Base-by-base conservation (phyloP, 129 eudicot species). In the Pseudognaphalium luteoalbum region DNA sequence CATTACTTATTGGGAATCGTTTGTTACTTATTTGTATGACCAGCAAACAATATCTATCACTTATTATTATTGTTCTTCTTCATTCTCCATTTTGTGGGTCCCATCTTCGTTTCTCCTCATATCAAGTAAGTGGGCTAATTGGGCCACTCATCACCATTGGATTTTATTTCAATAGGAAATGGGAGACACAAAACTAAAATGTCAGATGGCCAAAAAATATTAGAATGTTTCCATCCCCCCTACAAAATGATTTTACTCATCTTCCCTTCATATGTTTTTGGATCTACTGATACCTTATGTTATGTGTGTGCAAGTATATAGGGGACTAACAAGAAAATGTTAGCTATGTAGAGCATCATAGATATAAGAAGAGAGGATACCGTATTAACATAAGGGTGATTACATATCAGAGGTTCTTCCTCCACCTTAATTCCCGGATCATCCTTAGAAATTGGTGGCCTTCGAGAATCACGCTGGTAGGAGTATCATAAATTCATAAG, bases 381-480 rank as follows among this genome's bases (percentile, higher is more conserved):
- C 97, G 88, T 91, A 71, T 95, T 90, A 67, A 91, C 97, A 50
- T 89, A 95, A 66, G 99, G 99, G 73, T 95, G 99, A 80, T 95
- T 85, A 61, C 97, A 95, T 68, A 86, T 37, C 58, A 95, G 78
- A 50, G 99, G 88, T 75, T 95, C 92, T 84, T 95, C 96, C 79
- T 89, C 99, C 68, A 84, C 79, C 76, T 85, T 91, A 72, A 86
- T 79, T 61, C 92, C 92, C 0, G 91, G 96, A 80, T 91, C 99
- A 80, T 91, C 93, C 71, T 78, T 89, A 47, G 97, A 90, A 83
- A 91, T 15, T 25, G 99, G 99, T 32, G 96, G 96, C 71, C 99
- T 91, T 80, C 99, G 86, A 85, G 88, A 75, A 78, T 91, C 99
- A 74, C 94, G 97, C 99, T 95, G 84, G 72, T 80, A 67, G 81